phyloP scores from a whole-genome alignment of 1,284 basidiomycete genomes.

The Anthracocystis setariae region DNA sequence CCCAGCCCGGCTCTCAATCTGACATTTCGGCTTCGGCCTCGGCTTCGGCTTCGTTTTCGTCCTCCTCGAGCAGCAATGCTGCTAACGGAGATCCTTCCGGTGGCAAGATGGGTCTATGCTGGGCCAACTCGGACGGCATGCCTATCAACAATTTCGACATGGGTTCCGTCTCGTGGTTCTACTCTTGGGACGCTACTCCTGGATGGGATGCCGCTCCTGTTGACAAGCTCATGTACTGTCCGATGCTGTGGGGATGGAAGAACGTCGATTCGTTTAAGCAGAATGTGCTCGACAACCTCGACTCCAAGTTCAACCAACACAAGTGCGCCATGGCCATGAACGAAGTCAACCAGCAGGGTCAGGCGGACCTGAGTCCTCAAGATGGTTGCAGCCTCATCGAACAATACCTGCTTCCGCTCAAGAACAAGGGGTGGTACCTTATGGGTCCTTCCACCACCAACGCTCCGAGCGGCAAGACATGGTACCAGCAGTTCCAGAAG shows the following conservation, averaged over 20 bases:
- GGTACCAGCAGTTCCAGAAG: slow-evolving; percentile 54
- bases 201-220: slow-evolving; percentile 48
- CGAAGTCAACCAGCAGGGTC: slow-evolving; percentile 59
- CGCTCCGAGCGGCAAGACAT: slow-evolving; percentile 47
- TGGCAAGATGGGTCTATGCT: slow-evolving; percentile 57
- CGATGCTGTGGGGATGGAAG: slow-evolving; percentile 62
- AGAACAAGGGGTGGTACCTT: slow-evolving; percentile 58
- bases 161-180: slow-evolving; percentile 56
- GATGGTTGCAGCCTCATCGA: slow-evolving; percentile 55
- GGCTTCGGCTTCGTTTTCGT: slow-evolving; percentile 25
- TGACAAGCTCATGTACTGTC: slow-evolving; percentile 58
- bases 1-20: slow-evolving; percentile 12
- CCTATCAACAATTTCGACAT: slow-evolving; percentile 50
- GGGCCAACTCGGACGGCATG: slow-evolving; percentile 56
- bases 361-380: slow-evolving; percentile 50
- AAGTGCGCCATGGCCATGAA: slow-evolving; percentile 63
- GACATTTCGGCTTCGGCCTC: slow-evolving; percentile 4
- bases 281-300: slow-evolving; percentile 48
- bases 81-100: slow-evolving; percentile 20
- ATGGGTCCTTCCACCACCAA: slow-evolving; percentile 58
- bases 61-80: slow-evolving; percentile 23
- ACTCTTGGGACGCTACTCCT: slow-evolving; percentile 55
- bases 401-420: slow-evolving; percentile 53
- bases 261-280: slow-evolving; percentile 47
- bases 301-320: slow-evolving; percentile 48